A percentile compares a stretch with the other conserved stretches of the same genome.
Evolutionary conservation across 345 rosid genomes (phyloP).

Genomic region (Eucalyptus curtisii): DNA sequence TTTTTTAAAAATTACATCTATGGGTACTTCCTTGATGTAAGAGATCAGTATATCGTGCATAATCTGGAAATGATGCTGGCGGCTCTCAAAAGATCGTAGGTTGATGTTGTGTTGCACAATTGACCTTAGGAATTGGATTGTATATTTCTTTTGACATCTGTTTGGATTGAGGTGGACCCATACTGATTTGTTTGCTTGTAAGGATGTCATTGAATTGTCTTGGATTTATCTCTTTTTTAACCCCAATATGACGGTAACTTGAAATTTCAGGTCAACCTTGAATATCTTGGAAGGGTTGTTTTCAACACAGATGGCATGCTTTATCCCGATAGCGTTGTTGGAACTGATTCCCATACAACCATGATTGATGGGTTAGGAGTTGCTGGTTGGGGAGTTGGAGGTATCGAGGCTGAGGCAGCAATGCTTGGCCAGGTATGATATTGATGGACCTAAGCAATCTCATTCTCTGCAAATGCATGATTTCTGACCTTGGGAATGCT

Average conservation of each 20-base stretch:
- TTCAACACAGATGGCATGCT: conserved; percentile 70
- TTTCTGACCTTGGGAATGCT: background rate
- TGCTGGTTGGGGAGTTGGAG: conserved; percentile 99
- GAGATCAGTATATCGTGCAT: background rate
- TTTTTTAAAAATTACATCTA: background rate
- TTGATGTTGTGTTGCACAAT: background rate
- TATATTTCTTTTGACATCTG: background rate
- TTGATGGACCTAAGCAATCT: background rate
- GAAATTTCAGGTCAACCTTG: conserved; percentile 80
- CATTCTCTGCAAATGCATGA: background rate
- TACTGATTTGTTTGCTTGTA: background rate
- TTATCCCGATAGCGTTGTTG: conserved; percentile 97
- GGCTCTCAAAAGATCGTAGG: background rate
- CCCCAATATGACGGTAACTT: background rate
- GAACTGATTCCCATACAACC: conserved; percentile 98
- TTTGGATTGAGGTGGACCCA: background rate
- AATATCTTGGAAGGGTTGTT: conserved; percentile 95
- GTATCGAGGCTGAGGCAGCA: conserved; percentile 97
- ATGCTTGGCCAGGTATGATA: conserved; percentile 93
- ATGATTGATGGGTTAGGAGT: conserved; percentile 99
- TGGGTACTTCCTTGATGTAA: background rate
- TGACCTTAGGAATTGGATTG: background rate
- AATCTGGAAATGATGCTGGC: background rate
- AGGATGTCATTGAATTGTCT: background rate
- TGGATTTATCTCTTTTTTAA: background rate